A percentile compares a stretch with the other conserved stretches of the same genome.
Evolutionary conservation across 129 eudicot genomes (phyloP).

Genomic region (Silybum marianum): DNA sequence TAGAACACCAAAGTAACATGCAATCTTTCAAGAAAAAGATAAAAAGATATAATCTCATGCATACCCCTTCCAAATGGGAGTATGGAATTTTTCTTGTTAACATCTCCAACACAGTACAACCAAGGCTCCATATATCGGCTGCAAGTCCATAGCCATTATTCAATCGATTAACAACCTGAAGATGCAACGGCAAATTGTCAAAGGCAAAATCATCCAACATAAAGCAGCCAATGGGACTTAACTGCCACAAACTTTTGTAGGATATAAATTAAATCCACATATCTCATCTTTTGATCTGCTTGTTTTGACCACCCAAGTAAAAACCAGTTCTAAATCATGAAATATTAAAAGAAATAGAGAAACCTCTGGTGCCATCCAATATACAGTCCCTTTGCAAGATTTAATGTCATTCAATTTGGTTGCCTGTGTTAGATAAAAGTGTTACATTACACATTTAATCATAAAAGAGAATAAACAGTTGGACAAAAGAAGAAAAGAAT

Average conservation of each 20-base stretch:
- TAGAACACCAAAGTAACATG: background rate
- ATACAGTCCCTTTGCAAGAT: slow-evolving; percentile 94
- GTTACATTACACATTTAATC: background rate
- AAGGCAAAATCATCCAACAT: background rate
- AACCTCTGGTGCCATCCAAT: slow-evolving; percentile 99
- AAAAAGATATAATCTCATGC: background rate
- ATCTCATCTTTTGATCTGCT: too few relatives aligned
- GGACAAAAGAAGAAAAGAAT: background rate
- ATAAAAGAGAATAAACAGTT: background rate
- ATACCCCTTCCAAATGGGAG: slow-evolving; percentile 75
- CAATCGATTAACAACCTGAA: slow-evolving; percentile 58
- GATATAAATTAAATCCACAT: too few relatives aligned
- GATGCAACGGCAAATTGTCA: slow-evolving; percentile 11
- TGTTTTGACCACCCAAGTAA: too few relatives aligned
- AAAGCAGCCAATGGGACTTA: background rate
- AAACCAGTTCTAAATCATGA: too few relatives aligned
- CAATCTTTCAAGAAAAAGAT: background rate
- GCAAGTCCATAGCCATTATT: slow-evolving; percentile 58
- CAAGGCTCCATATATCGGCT: slow-evolving; percentile 96
- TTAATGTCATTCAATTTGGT: slow-evolving; percentile 71
- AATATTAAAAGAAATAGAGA: background rate
- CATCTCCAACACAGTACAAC: slow-evolving; percentile 92
- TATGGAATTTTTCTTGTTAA: slow-evolving; percentile 73
- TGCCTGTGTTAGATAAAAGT: slow-evolving; percentile 44
- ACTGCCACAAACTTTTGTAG: too few relatives aligned